Evolutionary conservation across 306 rosid species (phyloP), one percentile per base, ranked within the genome.

Genomic region (Prunus mira): DNA sequence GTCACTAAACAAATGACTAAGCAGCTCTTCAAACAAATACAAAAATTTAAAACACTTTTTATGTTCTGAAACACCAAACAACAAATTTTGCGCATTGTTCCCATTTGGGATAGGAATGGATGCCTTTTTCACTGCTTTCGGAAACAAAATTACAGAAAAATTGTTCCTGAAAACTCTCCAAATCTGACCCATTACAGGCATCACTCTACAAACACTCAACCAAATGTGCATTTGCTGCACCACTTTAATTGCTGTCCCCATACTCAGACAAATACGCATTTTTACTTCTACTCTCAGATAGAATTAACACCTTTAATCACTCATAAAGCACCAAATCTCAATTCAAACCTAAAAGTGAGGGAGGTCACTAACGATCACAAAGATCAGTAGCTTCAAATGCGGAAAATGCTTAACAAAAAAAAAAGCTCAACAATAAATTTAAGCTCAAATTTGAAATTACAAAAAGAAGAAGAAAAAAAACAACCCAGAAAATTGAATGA

Each of bases 361-460:
- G 18, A 51, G 15, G 18, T 9, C 18, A 65, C n/a, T 65, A 52
- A 54, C 6, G 66, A 71, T n/a, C 55, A 43, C 19, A 30, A 47
- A 76, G 82, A 82, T 84, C 78, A 75, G 84, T 30, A 84, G 77
- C 85, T 77, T 22, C 41, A 74, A 56, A 52, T 38, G 69, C 25
- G 41, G 11, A 77, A 20, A 49, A 34, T 52, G 52, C 65, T 22
- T 24, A 50, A 27, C 68, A 24, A 43, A 67, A 72, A 68, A 12
- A 1, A 38, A 6, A 5, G 25, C 51, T n/a, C 27, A 57, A 55
- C 64, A 58, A 47, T 3, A 74, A 71, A 81, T n/a, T 9, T 79
- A 71, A 67, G 71, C 74, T 61, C 71, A 62, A 71, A 45, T 41
- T 56, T 28, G 8, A 14, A 61, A 54, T 13, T 54, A 13, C 19